Base-by-base conservation (phyloP, 129 eudicot genomes). In the Ambrosia artemisiifolia region DNA sequence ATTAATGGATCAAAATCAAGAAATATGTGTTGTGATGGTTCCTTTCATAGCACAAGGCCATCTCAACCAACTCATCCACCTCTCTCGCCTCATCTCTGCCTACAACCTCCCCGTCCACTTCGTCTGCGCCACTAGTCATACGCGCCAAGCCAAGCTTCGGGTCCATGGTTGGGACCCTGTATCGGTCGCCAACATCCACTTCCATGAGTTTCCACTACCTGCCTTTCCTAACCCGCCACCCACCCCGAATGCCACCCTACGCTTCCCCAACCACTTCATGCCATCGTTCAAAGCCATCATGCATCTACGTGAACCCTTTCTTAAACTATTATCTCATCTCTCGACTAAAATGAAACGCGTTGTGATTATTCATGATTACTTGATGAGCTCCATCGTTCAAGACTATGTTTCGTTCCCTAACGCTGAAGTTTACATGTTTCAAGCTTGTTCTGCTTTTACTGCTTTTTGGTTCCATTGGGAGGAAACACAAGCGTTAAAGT, bases 1-100 rank as follows among this genome's bases (percentile, higher is more conserved):
- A 24, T 24, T 24, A 77, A 73, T 79, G 83, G 51, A 14, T 20
- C 19, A 65, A 71, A 65, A 65, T 42, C 70, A 77, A 30, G 56
- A 80, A 70, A 83, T 81, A 48, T 67, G 71, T 7, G 95, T 89
- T 12, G 85, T 92, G 1, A 83, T 89, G 86, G 95, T 92, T 11
- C 97, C 96, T 0, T 76, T 92, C n/a, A 79, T 81, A 14, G 79
- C 84, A 59, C 96, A 92, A 78, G 91, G 98, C 78, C 98, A 92
- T 73, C 90, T 92, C 57, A 83, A 83, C 80, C 92, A 89, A 24
- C 91, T 89, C 56, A 89, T 92, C 78, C 95, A 87, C 40, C 91
- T 92, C 81, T 81, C 96, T 36, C 73, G 82, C 47, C 88, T 86
- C 76, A 75, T 92, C 71, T 75, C 96, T 65, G 55, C 89, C 83